These are phyloP conservation scores for Geotrichum citri-aurantii DNA, from an alignment of 1,139 yeast species.

Conservation along the genomic window DNA sequence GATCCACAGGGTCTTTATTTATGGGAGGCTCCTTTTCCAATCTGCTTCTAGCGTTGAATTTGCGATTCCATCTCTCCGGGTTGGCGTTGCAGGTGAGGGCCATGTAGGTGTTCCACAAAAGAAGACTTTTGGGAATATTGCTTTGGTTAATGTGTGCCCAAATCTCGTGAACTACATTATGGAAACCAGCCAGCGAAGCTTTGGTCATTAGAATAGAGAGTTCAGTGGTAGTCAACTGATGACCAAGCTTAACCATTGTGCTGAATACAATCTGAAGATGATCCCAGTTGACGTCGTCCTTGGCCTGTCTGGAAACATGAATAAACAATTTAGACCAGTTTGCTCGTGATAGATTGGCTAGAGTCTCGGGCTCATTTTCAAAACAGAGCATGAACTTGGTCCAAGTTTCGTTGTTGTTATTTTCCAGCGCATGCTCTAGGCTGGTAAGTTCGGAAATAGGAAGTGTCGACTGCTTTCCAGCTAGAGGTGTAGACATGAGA, in stretches of 20 bases:
- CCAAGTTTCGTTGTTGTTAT: conserved; percentile 3
- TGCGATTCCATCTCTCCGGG: conserved; percentile 30
- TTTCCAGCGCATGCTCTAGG: background rate
- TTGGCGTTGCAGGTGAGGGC: conserved; percentile 33
- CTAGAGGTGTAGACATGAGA: conserved; percentile 20
- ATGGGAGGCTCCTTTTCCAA: conserved; percentile 20
- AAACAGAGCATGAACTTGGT: background rate
- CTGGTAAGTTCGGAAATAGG: background rate
- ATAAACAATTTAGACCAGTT: conserved; percentile 15
- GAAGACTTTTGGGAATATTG: conserved; percentile 23
- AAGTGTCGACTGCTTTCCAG: conserved; percentile 1
- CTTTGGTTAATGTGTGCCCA: conserved; percentile 27
- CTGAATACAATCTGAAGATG: conserved; percentile 7
- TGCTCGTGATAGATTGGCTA: conserved; percentile 7
- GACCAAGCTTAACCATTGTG: conserved; percentile 24
- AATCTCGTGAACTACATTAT: conserved; percentile 24
- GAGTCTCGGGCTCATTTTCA: background rate
- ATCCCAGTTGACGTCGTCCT: conserved; percentile 3
- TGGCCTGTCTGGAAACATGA: background rate
- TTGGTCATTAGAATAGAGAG: conserved; percentile 28
- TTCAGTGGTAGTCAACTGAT: conserved; percentile 25
- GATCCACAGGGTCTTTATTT: conserved; percentile 25
- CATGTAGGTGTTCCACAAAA: conserved; percentile 36
- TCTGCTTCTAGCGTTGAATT: conserved; percentile 16
- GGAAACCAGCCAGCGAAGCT: conserved; percentile 28